Evolutionary conservation across 2,329 filamentous ascomycete species (phyloP), one percentile per base, ranked within the genome.

Genomic region (Claviceps cyperi): DNA sequence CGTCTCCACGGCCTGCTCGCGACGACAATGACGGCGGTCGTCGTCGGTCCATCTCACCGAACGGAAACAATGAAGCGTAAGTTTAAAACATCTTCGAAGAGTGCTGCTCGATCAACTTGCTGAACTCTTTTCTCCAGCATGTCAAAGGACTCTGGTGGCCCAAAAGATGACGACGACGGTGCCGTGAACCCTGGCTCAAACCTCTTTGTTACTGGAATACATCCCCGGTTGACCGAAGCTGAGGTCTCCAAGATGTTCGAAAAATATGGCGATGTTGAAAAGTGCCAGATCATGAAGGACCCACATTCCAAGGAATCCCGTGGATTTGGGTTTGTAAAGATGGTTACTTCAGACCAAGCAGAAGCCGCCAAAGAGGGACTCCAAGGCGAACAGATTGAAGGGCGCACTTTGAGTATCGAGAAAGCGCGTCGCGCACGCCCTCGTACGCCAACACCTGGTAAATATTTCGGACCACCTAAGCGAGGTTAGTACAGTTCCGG

Each of bases 211-310:
- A 98, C 92, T 56, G 92, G 92, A 60, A 98, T 98, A 58, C 89
- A 97, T 67, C 92, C 92, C 51, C 86, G 86, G 61, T 79, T 98
- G 57, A 83, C 79, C 46, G 92, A 98, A 68, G 78, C 83, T 15
- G 92, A 97, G 65, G 87, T 98, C 54, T 85, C 86, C 50, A 89
- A 89, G 66, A 83, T 98, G 57, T 98, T 98, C 64, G 89, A 96
- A 72, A 98, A 97, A 72, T 97, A 97, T 63, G 92, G 92, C 59
- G 89, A 95, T 65, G 92, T 98, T 48, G 91, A 97, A 73, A 97
- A 94, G 72, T 97, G 91, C 74, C 94, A 96, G 69, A 98, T 98
- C 73, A 98, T 98, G 92, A 82, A 91, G 63, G 92, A 98, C 65
- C 92, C 92, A 54, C 92, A 98, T 70, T 94, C 87, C 63, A 94